Evolutionary conservation across 371 early-diverging fungal species (phyloP).

Genomic region (Actinomortierella ambigua): DNA sequence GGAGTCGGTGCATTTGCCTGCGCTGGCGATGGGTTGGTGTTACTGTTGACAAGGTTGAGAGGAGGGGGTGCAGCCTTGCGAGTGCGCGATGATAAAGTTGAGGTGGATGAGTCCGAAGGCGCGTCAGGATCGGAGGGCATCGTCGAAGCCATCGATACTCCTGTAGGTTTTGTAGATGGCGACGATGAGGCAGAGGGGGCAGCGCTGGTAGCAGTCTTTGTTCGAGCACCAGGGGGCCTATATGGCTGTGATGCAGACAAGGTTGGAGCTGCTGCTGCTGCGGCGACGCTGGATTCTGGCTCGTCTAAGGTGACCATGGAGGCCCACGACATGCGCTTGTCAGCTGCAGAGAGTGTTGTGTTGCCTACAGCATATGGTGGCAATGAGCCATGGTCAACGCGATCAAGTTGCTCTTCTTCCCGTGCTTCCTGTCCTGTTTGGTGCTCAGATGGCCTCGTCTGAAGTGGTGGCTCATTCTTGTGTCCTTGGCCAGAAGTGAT

Average conservation of each 20-base stretch:
- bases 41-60: constrained; percentile 24
- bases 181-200: background rate
- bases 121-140: background rate
- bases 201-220: constrained; percentile 11
- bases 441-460: too few species aligned
- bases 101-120: background rate
- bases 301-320: constrained; percentile 39
- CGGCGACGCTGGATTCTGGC: constrained; percentile 2
- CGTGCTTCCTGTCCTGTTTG: too few species aligned
- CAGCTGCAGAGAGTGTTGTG: constrained; percentile 3
- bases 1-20: constrained; percentile 5
- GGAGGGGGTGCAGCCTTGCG: constrained; percentile 29
- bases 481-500: too few species aligned
- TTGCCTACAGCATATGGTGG: too few species aligned
- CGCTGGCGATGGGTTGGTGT: constrained; percentile 2
- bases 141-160: background rate
- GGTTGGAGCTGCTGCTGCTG: constrained; percentile 3
- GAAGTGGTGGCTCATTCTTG: too few species aligned
- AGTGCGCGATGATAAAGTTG: constrained; percentile 14
- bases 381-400: too few species aligned
- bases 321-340: constrained; percentile 45
- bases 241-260: constrained; percentile 29
- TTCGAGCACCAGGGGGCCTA: constrained; percentile 35
- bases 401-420: too few species aligned
- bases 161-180: constrained; percentile 3